Base-by-base conservation (phyloP, 805 yeast species). In the Blastobotrys terrestris region DNA sequence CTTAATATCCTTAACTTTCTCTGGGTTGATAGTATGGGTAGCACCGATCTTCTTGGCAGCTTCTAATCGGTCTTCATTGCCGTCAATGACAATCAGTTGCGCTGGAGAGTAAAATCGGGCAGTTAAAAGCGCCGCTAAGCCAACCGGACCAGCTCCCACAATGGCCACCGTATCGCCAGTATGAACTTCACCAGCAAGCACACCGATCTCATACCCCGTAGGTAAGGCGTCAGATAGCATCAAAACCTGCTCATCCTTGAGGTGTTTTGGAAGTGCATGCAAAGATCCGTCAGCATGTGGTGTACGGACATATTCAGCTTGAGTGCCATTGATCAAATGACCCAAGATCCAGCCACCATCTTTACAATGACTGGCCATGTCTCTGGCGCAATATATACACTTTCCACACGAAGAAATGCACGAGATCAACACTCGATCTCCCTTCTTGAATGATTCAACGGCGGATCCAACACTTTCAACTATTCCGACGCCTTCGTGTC, bases 401-500 rank as follows among this genome's bases (percentile, higher is more conserved):
- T 72, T 63, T 50, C 79, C 79, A 65, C 87, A 79, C 8, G 84
- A 72, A 7, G 85, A 81, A 60, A 83, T 77, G 63, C 88, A 85
- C 0, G 87, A 85, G 84, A 66, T 87, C 5, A 95, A 91, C 39
- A 88, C 96, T 55, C 77, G 76, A 66, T 88, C 96, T 52, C 95
- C 95, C 21, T 80, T 83, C 73, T 88, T 87, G 62, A 92, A 96
- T 62, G 73, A 78, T 51, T 87, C 81, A 55, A 92, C 98, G 58
- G 87, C 96, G 64, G 85, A 92, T 65, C 99, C 99, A 44, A 94
- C 79, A 49, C 87, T 80, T 75, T 92, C 98, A 43, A 92, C 97
- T 56, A 87, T 75, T 66, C 98, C 99, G 39, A 96, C 95, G 73
- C 97, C 96, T 72, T 92, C 99, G 72, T 92, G 99, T 59, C 99